These are phyloP conservation scores for Eimeria maxima DNA, from an alignment of 169 alveolate species.

Conservation along the genomic window DNA sequence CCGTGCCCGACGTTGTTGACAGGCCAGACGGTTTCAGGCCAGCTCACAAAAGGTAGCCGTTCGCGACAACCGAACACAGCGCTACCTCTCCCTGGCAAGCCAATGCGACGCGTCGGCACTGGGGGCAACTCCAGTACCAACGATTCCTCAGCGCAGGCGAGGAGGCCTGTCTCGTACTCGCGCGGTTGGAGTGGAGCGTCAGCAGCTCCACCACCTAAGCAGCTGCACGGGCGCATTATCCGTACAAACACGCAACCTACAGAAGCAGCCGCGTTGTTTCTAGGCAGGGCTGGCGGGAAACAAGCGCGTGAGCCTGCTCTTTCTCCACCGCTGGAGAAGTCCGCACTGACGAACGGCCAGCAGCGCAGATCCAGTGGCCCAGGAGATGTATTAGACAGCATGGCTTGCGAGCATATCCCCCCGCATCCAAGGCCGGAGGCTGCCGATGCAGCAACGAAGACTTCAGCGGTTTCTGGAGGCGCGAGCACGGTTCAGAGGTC, in stretches of 20 bases:
- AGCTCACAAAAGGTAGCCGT: not conserved
- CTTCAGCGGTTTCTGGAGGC: not conserved
- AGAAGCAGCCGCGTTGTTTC: not conserved
- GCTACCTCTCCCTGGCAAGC: slow-evolving; percentile 11
- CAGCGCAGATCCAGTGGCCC: slow-evolving; percentile 32
- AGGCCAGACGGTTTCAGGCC: not conserved
- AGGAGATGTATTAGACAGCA: not conserved
- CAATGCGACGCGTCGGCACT: not conserved
- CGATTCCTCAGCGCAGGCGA: slow-evolving; percentile 23
- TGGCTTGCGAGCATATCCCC: not conserved
- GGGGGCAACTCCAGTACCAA: slow-evolving; percentile 11
- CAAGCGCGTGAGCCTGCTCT: not conserved
- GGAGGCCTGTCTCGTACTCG: not conserved
- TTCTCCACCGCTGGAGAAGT: not conserved
- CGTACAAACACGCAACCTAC: slow-evolving; percentile 18
- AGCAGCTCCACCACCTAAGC: not conserved
- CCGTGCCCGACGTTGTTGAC: slow-evolving; percentile 46
- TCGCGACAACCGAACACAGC: not conserved
- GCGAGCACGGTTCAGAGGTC: not conserved
- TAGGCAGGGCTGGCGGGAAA: not conserved
- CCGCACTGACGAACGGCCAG: not conserved
- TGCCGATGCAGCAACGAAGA: not conserved
- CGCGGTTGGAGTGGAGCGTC: slow-evolving; percentile 3
- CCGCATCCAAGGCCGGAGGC: slow-evolving; percentile 7
- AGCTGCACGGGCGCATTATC: not conserved